Percentiles rank a stretch among this genome's conserved stretches.
phyloP scores from a whole-genome alignment of 1,284 basidiomycete genomes.

The Sanghuangporus sanghuang region DNA sequence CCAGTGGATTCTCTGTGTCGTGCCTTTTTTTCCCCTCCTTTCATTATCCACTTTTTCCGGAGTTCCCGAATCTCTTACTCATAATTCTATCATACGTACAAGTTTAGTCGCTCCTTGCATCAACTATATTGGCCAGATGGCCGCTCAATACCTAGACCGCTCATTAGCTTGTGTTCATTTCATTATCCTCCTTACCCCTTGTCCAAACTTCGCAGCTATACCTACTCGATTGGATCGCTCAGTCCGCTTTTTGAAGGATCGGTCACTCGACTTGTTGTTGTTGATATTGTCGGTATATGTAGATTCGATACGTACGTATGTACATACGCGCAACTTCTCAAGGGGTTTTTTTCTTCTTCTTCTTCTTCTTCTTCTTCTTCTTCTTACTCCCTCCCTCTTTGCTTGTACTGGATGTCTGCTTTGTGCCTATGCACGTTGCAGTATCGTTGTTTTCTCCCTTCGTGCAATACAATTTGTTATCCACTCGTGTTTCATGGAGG shows the following conservation, averaged over 20 bases:
- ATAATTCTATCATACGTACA: neutral
- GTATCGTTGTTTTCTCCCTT: neutral
- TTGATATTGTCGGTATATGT: neutral
- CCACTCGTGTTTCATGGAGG: no score
- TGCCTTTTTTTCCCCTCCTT: neutral
- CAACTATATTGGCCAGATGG: neutral
- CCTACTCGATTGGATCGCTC: neutral
- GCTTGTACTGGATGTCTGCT: neutral
- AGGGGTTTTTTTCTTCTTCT: no score
- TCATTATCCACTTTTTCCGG: neutral
- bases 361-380: no score
- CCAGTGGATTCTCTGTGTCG: neutral
- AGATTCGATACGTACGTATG: neutral
- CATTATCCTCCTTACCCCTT: neutral
- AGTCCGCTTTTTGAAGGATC: neutral
- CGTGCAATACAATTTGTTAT: neutral
- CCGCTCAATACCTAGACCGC: neutral
- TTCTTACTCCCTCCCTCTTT: neutral
- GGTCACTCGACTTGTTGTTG: neutral
- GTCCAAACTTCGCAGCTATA: no score
- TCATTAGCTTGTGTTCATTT: neutral
- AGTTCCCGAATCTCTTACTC: neutral
- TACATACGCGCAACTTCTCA: neutral
- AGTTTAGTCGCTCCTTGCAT: slow-evolving; percentile 8
- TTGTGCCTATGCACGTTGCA: neutral